Evolutionary conservation across 805 yeast genomes (phyloP), one percentile per base, ranked within the genome.

Genomic region (Ogataea neopini): DNA sequence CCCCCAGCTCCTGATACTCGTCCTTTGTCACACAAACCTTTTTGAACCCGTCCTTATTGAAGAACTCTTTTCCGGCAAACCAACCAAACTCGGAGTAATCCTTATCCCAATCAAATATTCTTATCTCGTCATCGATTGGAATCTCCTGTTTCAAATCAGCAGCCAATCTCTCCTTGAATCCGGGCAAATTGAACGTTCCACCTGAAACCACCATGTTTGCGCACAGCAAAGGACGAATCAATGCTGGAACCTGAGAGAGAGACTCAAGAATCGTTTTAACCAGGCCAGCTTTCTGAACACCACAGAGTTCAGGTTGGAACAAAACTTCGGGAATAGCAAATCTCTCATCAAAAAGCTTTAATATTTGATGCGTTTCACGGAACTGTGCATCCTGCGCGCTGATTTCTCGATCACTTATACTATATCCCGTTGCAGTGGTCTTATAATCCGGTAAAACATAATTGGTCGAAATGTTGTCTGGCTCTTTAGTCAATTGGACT

Each of bases 381-480:
- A 45, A 40, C 25, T 26, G 38, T 20, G 42, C 17, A 8, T 48
- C 15, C 38, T 30, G 32, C 2, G 43, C 41, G 1, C 49, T 33
- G 19, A 56, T 41, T 20, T 54, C 54, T 1, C 51, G 30, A 18
- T 58, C 58, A 1, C 50, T 29, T 10, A 59, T 30, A 4, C 61
- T 50, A 42, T 83, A 86, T 0, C 99, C 99, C 8, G 82, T 73
- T 37, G 83, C 77, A 6, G 90, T 84, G 1, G 88, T 84, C 59
- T 86, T 88, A 64, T 84, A 86, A 62, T 91, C 96, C 0, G 99
- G 99, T 35, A 94, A 70, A 0, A 88, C 86, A 59, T 89, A 92
- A 56, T 85, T 89, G 42, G 85, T 71, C 1, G 77, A 71, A 13
- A 71, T 58, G 7, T 67, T 60, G 4, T 60, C 50, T 26, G 66